Conservation (phyloP, 345 rosid species). For the Hevea brasiliensis region DNA sequence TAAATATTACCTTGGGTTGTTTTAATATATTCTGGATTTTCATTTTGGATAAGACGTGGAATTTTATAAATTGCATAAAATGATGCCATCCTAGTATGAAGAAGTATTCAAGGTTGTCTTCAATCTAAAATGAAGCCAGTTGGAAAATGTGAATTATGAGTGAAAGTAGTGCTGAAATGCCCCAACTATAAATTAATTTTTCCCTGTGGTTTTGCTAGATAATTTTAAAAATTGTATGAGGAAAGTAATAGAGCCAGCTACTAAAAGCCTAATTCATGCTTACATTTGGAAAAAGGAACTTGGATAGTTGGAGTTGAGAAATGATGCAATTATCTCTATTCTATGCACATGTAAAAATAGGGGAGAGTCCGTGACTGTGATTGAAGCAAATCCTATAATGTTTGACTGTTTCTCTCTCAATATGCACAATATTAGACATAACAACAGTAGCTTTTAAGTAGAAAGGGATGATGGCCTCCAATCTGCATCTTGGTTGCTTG, state of each 20-base stretch:
- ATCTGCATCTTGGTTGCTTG: background rate
- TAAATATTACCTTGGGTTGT: background rate
- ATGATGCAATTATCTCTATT: background rate
- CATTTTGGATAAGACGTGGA: background rate
- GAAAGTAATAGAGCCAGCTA: background rate
- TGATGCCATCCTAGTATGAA: background rate
- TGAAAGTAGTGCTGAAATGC: background rate
- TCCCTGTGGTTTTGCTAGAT: background rate
- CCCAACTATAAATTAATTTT: background rate
- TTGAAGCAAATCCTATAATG: background rate
- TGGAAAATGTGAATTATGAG: background rate
- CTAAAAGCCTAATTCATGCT: background rate
- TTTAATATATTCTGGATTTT: conserved; percentile 7
- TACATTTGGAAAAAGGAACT: background rate
- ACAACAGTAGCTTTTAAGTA: background rate
- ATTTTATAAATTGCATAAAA: background rate
- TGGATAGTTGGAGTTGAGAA: background rate
- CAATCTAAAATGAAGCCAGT: background rate
- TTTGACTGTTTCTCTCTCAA: background rate
- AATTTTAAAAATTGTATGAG: background rate
- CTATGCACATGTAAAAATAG: background rate
- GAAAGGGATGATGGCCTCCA: background rate
- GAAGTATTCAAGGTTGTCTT: background rate
- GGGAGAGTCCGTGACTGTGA: background rate
- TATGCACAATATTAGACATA: background rate